Evolutionary conservation across 805 yeast genomes (phyloP).

Genomic region (Saccharomycopsis synnaedendra): DNA sequence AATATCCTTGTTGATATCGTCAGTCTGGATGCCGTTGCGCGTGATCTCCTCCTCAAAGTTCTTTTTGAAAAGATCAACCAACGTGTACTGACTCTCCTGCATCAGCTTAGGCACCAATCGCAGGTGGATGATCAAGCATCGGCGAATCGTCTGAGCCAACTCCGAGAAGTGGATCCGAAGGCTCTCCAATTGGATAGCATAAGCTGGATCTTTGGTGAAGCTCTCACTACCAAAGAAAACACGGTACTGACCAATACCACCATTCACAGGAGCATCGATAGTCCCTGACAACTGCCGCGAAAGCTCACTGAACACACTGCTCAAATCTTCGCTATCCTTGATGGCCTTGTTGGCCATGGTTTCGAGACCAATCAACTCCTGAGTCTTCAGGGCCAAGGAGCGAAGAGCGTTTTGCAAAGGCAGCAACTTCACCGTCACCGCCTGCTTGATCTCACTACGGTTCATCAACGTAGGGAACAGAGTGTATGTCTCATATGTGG

Average conservation of each 20-base stretch:
- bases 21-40: constrained; percentile 22
- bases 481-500: constrained; percentile 60
- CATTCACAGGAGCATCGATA: constrained; percentile 86
- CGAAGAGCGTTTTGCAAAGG: constrained; percentile 77
- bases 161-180: constrained; percentile 46
- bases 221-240: constrained; percentile 42
- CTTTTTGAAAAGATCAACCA: constrained; percentile 49
- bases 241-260: constrained; percentile 80
- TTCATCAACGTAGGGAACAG: constrained; percentile 86
- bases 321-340: constrained; percentile 37
- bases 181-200: constrained; percentile 21
- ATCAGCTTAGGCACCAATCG: constrained; percentile 44
- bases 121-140: constrained; percentile 62
- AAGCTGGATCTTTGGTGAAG: constrained; percentile 20
- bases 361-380: constrained; percentile 62
- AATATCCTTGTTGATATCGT: constrained; percentile 19
- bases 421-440: constrained; percentile 46
- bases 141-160: constrained; percentile 49
- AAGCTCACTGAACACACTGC: constrained; percentile 46
- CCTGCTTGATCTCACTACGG: constrained; percentile 54
- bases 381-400: constrained; percentile 53
- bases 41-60: constrained; percentile 59
- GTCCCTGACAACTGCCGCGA: constrained; percentile 73
- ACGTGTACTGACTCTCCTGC: constrained; percentile 53
- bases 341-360: constrained; percentile 41